phyloP scores from a whole-genome alignment of 441 rosid species.

The Theobroma grandiflorum region DNA sequence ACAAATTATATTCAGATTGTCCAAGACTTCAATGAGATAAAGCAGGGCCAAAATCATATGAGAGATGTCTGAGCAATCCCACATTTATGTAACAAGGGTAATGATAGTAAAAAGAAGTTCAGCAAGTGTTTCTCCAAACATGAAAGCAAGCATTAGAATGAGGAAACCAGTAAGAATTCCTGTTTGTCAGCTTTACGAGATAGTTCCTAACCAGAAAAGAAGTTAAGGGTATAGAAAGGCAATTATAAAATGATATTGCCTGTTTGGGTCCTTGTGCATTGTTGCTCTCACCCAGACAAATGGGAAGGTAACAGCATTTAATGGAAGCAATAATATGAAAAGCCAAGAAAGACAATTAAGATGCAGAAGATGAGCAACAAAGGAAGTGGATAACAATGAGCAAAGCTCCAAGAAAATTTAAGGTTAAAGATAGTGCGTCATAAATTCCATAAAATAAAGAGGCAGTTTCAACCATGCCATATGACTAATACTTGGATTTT shows the following conservation, averaged over 20 bases:
- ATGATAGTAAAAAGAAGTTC: neutral
- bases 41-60: neutral
- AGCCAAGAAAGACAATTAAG: neutral
- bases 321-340: neutral
- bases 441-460: neutral
- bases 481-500: neutral
- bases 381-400: neutral
- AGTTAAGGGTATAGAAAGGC: neutral
- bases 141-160: neutral
- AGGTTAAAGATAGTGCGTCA: neutral
- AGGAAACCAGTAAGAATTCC: neutral
- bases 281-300: neutral
- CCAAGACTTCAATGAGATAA: neutral
- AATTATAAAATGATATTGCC: neutral
- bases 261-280: neutral
- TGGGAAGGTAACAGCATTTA: neutral
- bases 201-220: neutral
- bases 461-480: neutral
- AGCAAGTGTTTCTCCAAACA: neutral
- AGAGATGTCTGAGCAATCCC: neutral
- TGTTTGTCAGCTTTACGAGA: slow-evolving; percentile 8
- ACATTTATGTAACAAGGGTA: neutral
- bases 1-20: slow-evolving; percentile 1
- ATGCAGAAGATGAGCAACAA: neutral
- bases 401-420: neutral